A percentile compares a stretch with the other conserved stretches of the same genome.
phyloP scores from a whole-genome alignment of 2,329 filamentous ascomycete genomes.

The Aureobasidium uvarum region DNA sequence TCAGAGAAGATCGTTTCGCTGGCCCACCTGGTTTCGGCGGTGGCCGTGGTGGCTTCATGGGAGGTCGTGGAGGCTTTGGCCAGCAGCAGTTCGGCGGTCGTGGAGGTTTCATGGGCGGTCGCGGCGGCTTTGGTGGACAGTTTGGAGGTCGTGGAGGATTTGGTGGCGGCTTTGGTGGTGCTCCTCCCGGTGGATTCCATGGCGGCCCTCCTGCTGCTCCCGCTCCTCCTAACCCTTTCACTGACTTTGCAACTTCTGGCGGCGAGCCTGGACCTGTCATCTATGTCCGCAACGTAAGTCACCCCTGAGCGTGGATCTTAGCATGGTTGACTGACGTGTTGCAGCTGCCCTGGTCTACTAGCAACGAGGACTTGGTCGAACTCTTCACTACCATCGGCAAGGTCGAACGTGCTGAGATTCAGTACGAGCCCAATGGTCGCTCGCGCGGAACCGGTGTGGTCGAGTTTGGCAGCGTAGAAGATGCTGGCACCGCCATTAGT shows the following conservation, averaged over 20 bases:
- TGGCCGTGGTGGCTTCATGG: conserved; percentile 42
- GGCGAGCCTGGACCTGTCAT: conserved; percentile 81
- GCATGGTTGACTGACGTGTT: conserved; percentile 35
- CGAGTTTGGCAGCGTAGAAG: conserved; percentile 77
- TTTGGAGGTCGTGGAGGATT: conserved; percentile 43
- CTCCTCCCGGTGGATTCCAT: conserved; percentile 46
- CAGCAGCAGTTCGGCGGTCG: conserved; percentile 41
- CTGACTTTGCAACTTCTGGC: conserved; percentile 83
- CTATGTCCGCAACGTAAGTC: conserved; percentile 92
- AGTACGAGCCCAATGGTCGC: conserved; percentile 94
- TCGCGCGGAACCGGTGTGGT: conserved; percentile 97
- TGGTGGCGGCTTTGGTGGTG: conserved; percentile 38
- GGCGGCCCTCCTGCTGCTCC: conserved; percentile 50
- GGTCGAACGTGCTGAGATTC: conserved; percentile 97
- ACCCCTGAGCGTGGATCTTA: conserved; percentile 26
- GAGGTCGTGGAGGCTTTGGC: conserved; percentile 36
- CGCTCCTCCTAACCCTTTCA: conserved; percentile 81
- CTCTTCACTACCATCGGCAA: conserved; percentile 97
- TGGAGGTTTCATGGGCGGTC: conserved; percentile 54
- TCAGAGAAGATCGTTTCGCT: conserved; percentile 94
- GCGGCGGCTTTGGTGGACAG: conserved; percentile 55
- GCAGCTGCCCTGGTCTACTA: conserved; percentile 96
- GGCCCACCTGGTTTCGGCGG: conserved; percentile 50
- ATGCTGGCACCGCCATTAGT: conserved; percentile 86
- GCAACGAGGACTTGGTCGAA: conserved; percentile 95